These are phyloP conservation scores for Scedosporium dehoogii DNA, from an alignment of 2,329 filamentous ascomycete species.

Conservation along the genomic window DNA sequence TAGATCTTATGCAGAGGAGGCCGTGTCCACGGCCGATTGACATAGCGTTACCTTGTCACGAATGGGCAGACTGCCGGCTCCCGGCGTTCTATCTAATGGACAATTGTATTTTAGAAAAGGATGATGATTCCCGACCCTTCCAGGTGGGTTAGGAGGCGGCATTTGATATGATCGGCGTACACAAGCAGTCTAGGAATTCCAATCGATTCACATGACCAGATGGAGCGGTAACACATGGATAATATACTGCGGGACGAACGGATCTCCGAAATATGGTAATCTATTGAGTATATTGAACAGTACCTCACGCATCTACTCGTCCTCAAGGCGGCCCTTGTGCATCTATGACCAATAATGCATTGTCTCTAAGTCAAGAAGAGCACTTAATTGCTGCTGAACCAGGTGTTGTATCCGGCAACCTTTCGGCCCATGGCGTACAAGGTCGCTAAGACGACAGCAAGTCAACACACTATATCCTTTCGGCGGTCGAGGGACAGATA, in stretches of 20 bases:
- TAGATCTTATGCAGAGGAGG: slow-evolving; percentile 21
- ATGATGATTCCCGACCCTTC: neutral
- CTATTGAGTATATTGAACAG: slow-evolving; percentile 2
- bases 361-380: neutral
- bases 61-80: neutral
- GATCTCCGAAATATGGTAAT: neutral
- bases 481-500: slow-evolving; percentile 10
- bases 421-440: slow-evolving; percentile 69
- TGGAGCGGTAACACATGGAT: neutral
- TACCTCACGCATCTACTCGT: neutral
- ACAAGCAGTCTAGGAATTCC: neutral
- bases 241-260: neutral
- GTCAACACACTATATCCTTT: slow-evolving; percentile 13
- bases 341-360: neutral
- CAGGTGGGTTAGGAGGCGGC: neutral
- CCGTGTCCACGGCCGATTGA: neutral
- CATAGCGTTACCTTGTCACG: neutral
- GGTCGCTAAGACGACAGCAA: slow-evolving; percentile 13
- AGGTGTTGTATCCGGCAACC: slow-evolving; percentile 70
- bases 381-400: slow-evolving; percentile 43
- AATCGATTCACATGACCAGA: neutral
- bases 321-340: neutral
- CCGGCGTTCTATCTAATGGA: neutral
- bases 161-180: slow-evolving; percentile 1
- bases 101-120: slow-evolving; percentile 2